Base-by-base conservation (phyloP, 331 rosid genomes). In the Erythrophleum ivorense region DNA sequence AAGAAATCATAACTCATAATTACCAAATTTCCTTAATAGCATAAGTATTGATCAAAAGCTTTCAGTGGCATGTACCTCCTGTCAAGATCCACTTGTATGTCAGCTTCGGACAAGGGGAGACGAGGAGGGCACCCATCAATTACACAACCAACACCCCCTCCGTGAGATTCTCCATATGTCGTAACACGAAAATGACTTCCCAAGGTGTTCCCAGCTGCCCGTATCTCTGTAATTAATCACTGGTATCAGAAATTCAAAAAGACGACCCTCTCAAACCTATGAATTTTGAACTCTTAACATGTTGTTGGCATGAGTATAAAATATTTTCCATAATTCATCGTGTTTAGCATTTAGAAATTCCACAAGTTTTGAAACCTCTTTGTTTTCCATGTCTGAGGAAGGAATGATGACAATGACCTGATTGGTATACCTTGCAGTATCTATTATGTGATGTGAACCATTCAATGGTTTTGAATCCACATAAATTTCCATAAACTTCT, bases 51-150 rank as follows among this genome's bases (percentile, higher is more conserved):
- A 74, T 41, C 19, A 54, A 65, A 60, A 79, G 12, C 53, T 6
- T 29, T 54, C 0, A 43, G 59, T 24, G 60, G 63, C 38, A 57
- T 75, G 16, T 84, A 90, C 99, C 99, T 95, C 91, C 98, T 89
- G 83, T 95, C 97, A 69, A 95, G 97, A 46, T 93, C 97, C 19
- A 74, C 88, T 88, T 95, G 99, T 87, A 95, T 85, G 83, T 95
- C 97, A 75, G 91, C 80, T 87, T 90, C 95, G 0, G 92, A 85
- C 29, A 93, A 85, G 38, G 94, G 91, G 6, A 89, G 45, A 24
- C 97, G 91, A 74, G 99, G 98, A 82, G 99, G 99, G 67, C 94
- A 93, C 69, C 98, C 99, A 91, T 95, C 98, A 86, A 95, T 92
- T 38, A 95, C 85, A 86, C 99, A 95, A 21, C 98, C 99, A 86